A percentile compares a stretch with the other conserved stretches of the same genome.
Conservation (phyloP, 441 rosid genomes). For the Gossypium gossypioides region DNA sequence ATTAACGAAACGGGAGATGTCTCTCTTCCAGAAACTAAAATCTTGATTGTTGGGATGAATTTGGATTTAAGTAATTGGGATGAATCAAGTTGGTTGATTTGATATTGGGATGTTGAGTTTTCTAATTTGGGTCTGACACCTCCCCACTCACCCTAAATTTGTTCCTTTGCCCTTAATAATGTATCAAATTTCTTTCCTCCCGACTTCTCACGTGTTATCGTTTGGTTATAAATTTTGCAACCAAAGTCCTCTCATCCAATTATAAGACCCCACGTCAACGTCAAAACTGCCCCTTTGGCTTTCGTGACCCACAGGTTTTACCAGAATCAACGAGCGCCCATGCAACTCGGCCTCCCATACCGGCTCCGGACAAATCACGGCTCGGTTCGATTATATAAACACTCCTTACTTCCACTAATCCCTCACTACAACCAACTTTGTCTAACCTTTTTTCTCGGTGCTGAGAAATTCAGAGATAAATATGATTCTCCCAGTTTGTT, state of each 20-base stretch:
- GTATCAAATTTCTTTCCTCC: background rate
- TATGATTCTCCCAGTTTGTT: background rate
- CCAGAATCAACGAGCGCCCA: background rate
- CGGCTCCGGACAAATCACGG: slow-evolving; percentile 1
- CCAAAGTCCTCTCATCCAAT: background rate
- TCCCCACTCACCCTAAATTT: background rate
- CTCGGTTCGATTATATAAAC: slow-evolving; percentile 4
- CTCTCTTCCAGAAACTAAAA: no score
- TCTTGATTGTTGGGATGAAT: no score
- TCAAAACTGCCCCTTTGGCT: background rate
- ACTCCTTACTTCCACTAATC: background rate
- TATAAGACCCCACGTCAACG: background rate
- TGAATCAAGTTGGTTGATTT: no score
- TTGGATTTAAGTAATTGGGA: no score
- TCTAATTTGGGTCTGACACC: no score
- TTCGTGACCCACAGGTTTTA: slow-evolving; percentile 5
- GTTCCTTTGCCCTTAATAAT: background rate
- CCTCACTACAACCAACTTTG: background rate
- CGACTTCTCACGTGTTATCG: background rate
- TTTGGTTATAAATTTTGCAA: background rate
- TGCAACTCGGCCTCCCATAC: background rate
- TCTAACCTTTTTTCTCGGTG: background rate
- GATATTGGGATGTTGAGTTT: no score
- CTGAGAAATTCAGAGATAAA: background rate
- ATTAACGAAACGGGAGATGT: no score